Base-by-base conservation (phyloP, 805 yeast genomes). In the Martiniozyma abietophila region DNA sequence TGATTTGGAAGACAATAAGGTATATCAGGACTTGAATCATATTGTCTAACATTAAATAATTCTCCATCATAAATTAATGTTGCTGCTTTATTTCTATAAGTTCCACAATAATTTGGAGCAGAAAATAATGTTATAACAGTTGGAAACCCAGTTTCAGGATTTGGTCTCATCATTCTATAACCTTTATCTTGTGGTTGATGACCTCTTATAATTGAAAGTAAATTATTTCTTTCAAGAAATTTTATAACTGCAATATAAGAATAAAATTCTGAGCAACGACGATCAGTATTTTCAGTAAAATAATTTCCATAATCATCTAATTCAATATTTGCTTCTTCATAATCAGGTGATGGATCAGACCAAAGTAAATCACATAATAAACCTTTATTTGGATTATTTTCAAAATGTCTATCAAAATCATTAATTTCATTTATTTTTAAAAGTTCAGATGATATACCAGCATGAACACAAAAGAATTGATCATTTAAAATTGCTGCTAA, bases 131-230 rank as follows among this genome's bases (percentile, higher is more conserved):
- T 88, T 56, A 89, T 71, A 31, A 88, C 65, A 6, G 89, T 73
- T 2, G 96, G 96, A 56, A 89, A 89, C 4, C 94, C 94, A 88
- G 94, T 94, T 50, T 86, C 76, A 4, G 81, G 68, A 2, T 95
- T 83, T 44, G 82, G 74, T 48, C 79, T 80, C 59, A 89, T 89
- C 84, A 92, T 92, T 54, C 96, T 65, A 58, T 88, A 89, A 21
- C 97, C 97, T 3, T 89, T 85, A 58, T 88, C 96, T 58, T 89
- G 96, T 1, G 96, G 96, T 59, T 89, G 96, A 57, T 89, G 97
- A 1, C 96, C 97, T 40, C 97, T 69, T 27, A 89, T 84, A 22
- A 89, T 74, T 12, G 88, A 79, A 24, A 89, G 61, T 20, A 89
- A 62, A 16, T 82, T 81, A 27, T 85, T 89, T 35, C 74, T 65